Evolutionary conservation across 768 basidiomycete species (phyloP), one percentile per base, ranked within the genome.

Genomic region (Neoboletus magnificus): DNA sequence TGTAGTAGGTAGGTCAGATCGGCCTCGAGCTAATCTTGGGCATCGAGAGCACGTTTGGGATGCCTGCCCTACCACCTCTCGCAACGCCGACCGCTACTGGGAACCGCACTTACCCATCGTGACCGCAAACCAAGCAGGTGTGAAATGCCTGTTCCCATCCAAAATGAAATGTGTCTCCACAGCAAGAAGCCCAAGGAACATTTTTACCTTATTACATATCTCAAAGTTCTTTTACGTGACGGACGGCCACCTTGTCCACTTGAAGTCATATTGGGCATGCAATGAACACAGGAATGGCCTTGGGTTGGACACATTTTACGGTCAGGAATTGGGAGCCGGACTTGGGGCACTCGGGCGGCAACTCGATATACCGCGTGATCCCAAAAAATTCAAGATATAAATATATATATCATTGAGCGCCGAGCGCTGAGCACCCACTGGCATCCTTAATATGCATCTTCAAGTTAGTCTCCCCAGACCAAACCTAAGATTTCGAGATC

Each of bases 121-220:
- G 13, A 78, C 74, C 5, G 81, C 73, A 58, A 80, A 80, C 83
- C 81, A 84, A 67, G 78, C 75, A 54, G 79, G 79, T 5, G 80
- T 76, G 54, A 84, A 84, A 64, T 82, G 74, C 29, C 81, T 78
- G 49, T 2, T 52, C 18, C 52, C 7, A 29, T 23, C 6, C 15
- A 20, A 42, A 30, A 30, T 46, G 32, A 59, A 12, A 23, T 44
- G 16, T 23, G n/a, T 43, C 40, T 29, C 39, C 4, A 39, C 15
- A 22, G 15, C 1, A 29, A 53, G 25, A 29, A 48, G 4, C 5
- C 13, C 12, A 8, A 29, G 6, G 10, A 30, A 53, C 18, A 22
- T 32, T 52, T 71, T 44, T 50, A 66, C 75, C 72, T 73, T 35
- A 77, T 61, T 43, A 76, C 70, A 52, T 74, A 66, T 48, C 65